Evolutionary conservation across 140 eudicot genomes (phyloP).

Genomic region (Senecio squalidus): DNA sequence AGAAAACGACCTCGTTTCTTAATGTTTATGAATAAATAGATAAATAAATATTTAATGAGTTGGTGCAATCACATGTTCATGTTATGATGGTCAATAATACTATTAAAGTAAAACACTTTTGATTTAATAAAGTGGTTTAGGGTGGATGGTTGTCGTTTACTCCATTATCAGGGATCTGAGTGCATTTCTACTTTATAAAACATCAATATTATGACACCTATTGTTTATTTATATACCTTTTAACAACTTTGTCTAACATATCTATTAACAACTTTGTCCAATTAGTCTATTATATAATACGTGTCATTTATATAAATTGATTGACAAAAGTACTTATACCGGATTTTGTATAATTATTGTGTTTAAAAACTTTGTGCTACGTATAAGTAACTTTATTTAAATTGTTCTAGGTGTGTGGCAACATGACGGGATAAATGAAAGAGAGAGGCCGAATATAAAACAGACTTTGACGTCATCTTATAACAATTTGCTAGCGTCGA

Average conservation of each 20-base stretch:
- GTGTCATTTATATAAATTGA: too few species aligned
- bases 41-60: not conserved
- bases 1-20: not conserved
- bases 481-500: conserved; percentile 53
- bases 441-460: conserved; percentile 57
- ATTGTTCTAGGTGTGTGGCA: conserved; percentile 54
- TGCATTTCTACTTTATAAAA: conserved; percentile 29
- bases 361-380: not conserved
- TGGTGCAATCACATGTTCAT: conserved; percentile 24
- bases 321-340: not conserved
- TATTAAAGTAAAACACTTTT: conserved; percentile 24
- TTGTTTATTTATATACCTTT: not conserved
- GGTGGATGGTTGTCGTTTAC: conserved; percentile 32
- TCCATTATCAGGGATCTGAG: conserved; percentile 21
- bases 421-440: conserved; percentile 49
- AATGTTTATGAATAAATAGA: not conserved
- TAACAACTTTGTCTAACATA: not conserved
- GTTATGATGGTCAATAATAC: conserved; percentile 25
- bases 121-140: conserved; percentile 24
- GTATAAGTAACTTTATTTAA: not conserved
- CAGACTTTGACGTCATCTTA: conserved; percentile 63
- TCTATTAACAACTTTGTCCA: not conserved
- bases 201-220: not conserved
- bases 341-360: not conserved
- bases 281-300: too few species aligned